Evolutionary conservation across 73 alveolate genomes (phyloP).

Genomic region (Tetrahymena borealis): DNA sequence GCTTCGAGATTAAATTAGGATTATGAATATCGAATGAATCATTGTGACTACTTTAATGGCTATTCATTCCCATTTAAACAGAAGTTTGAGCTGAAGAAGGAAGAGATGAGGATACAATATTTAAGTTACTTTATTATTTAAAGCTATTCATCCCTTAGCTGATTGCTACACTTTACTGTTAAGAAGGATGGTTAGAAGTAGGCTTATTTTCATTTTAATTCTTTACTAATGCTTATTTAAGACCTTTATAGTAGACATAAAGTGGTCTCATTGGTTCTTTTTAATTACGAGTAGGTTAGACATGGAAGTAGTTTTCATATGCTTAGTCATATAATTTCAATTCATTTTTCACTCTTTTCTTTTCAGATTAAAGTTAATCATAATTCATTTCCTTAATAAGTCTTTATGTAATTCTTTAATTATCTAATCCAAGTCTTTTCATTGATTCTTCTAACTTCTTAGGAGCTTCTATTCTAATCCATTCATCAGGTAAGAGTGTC

Average conservation of each 20-base stretch:
- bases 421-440: neutral
- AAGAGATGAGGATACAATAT: neutral
- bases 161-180: neutral
- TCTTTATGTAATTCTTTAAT: neutral
- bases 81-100: neutral
- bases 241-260: slow-evolving; percentile 77
- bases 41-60: neutral
- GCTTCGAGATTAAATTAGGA: neutral
- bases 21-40: neutral
- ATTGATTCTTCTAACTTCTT: neutral
- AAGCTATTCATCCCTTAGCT: neutral
- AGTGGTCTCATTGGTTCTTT: slow-evolving; percentile 91
- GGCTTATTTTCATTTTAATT: slow-evolving; percentile 23
- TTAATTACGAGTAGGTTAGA: slow-evolving; percentile 63
- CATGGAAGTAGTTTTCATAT: slow-evolving; percentile 40
- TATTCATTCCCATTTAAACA: neutral
- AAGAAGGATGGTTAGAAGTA: neutral
- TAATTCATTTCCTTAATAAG: neutral
- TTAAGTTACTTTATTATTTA: neutral
- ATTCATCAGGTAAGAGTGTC: neutral
- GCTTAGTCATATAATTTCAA: slow-evolving; percentile 67
- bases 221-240: slow-evolving; percentile 56
- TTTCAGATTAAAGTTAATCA: slow-evolving; percentile 59
- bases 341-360: slow-evolving; percentile 76
- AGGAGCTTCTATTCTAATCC: neutral